Evolutionary conservation across 441 rosid genomes (phyloP).

Genomic region (Arabidopsis lyrata): DNA sequence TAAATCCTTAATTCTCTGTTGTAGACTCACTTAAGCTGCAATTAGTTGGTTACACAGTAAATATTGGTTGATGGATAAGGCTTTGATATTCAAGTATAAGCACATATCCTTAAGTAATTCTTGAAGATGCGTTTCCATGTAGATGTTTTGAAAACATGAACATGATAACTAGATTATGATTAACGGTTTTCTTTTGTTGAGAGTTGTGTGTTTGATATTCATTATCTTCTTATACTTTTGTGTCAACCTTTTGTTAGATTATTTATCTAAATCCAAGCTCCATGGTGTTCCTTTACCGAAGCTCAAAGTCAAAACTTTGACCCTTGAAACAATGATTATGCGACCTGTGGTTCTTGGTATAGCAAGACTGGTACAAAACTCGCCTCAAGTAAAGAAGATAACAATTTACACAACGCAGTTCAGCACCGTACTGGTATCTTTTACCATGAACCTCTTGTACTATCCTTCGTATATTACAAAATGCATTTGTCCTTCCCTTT

Average conservation of each 20-base stretch:
- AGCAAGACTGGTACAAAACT: neutral
- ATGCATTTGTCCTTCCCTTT: neutral
- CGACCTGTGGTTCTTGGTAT: neutral
- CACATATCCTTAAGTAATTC: too few species aligned
- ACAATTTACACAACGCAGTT: neutral
- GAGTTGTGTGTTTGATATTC: neutral
- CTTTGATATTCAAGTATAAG: neutral
- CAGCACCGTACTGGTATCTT: constrained; percentile 1
- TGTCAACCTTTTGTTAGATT: neutral
- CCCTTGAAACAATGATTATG: neutral
- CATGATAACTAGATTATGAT: too few species aligned
- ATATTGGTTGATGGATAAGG: neutral
- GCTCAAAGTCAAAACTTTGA: neutral
- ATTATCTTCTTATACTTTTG: neutral
- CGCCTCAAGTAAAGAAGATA: neutral
- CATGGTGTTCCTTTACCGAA: neutral
- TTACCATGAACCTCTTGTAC: neutral
- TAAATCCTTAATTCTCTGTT: too few species aligned
- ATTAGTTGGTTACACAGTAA: neutral
- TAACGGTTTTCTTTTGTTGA: too few species aligned
- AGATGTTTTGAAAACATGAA: too few species aligned
- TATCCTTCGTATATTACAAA: neutral
- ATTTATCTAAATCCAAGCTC: neutral
- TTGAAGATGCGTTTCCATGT: too few species aligned
- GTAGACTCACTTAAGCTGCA: neutral